Percentiles rank a stretch among this genome's conserved stretches.
phyloP scores from a whole-genome alignment of 305 asterid species.

The Fraxinus latifolia region DNA sequence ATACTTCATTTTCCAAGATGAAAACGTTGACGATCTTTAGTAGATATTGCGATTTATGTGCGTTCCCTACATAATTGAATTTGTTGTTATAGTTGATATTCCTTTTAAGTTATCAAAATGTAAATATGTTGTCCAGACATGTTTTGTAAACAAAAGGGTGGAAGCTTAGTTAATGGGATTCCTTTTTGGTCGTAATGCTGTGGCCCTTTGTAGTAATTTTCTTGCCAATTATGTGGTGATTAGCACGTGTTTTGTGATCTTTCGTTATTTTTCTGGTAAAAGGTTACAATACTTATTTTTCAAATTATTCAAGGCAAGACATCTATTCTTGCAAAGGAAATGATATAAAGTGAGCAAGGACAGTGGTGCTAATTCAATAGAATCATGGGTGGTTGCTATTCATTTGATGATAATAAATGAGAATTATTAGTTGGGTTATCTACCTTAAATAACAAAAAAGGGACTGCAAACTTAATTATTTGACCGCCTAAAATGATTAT shows the following conservation, averaged over 20 bases:
- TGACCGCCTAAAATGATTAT: background rate
- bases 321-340: background rate
- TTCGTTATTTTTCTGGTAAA: background rate
- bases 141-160: conserved; percentile 8
- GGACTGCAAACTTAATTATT: background rate
- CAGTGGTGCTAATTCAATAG: background rate
- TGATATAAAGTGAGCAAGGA: background rate
- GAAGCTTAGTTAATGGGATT: conserved; percentile 17
- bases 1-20: background rate
- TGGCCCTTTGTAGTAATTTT: background rate
- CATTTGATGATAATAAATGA: background rate
- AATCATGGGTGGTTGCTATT: background rate
- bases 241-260: background rate
- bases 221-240: background rate
- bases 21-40: conserved; percentile 12
- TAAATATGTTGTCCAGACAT: conserved; percentile 17
- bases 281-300: background rate
- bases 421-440: background rate
- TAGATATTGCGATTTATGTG: background rate
- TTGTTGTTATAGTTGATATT: conserved; percentile 13
- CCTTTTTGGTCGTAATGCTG: background rate
- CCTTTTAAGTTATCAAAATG: background rate
- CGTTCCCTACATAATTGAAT: conserved; percentile 7
- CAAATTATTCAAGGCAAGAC: background rate
- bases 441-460: background rate